Evolutionary conservation across 2,329 filamentous ascomycete species (phyloP), one percentile per base, ranked within the genome.

Genomic region (Diaporthe citriasiana): DNA sequence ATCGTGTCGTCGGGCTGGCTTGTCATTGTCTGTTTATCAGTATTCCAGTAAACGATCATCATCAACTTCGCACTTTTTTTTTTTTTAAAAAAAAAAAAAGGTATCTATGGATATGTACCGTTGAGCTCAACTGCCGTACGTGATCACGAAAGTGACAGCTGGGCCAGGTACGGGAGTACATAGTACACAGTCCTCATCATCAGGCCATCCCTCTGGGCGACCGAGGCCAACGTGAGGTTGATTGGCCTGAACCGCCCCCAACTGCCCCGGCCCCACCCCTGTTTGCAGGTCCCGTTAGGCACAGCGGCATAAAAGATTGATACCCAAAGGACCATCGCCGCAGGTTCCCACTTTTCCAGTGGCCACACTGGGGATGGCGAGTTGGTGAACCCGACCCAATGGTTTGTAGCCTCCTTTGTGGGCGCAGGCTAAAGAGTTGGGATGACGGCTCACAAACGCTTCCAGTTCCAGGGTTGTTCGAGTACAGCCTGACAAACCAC

Each of bases 231-330:
- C 45, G 47, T 60, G 45, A 63, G 25, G 70, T 53, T 71, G 70
- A 71, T 71, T 71, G 70, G 70, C 50, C 12, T 63, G 25, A 42
- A 35, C 33, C n/a, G 70, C 70, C 56, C 70, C 56, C 70, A 51
- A 55, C 45, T 53, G 40, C 47, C 33, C 30, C 42, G 56, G 33
- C 45, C 56, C 40, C 56, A 71, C 59, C 70, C 70, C 70, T 71
- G 70, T 59, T 71, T 63, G 70, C 45, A 71, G 56, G 70, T 63
- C 47, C 50, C 56, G 70, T 71, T 71, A 71, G 70, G 70, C 70
- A 71, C 56, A 10, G 25, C 56, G 70, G 70, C 70, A 71, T 71
- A 40, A 59, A 59, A 59, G 56, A 71, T 71, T 71, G 70, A 63
- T 71, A 71, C 70, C 70, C 70, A 71, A 71, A 57, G 56, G 53